Conservation (phyloP, 2,329 filamentous ascomycete genomes). For the Penicillium hordei region DNA sequence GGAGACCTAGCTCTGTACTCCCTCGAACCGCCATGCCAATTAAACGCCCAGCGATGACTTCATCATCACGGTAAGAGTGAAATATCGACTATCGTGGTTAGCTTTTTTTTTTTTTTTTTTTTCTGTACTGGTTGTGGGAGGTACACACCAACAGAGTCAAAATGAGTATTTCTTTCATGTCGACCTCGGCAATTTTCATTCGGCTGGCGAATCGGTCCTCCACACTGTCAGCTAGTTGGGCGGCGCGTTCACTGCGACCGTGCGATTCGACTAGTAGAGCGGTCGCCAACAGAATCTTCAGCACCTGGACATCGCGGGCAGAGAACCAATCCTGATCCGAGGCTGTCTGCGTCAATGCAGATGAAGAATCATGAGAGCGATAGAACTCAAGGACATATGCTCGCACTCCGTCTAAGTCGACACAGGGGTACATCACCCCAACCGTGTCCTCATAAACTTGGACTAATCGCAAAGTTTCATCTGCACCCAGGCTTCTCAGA, state of each 20-base stretch:
- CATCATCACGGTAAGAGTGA: slow-evolving; percentile 49
- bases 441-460: slow-evolving; percentile 81
- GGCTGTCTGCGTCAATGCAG: not conserved
- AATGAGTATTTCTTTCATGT: slow-evolving; percentile 41
- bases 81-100: slow-evolving; percentile 34
- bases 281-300: slow-evolving; percentile 79
- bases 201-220: slow-evolving; percentile 37
- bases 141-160: slow-evolving; percentile 30
- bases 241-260: slow-evolving; percentile 65
- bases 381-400: slow-evolving; percentile 37
- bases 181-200: slow-evolving; percentile 38
- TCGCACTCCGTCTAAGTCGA: slow-evolving; percentile 70
- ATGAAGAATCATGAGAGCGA: slow-evolving; percentile 9
- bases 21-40: slow-evolving; percentile 51
- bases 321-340: slow-evolving; percentile 39
- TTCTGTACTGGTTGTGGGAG: too few relatives aligned
- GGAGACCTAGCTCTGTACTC: slow-evolving; percentile 51
- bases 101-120: not conserved
- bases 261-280: slow-evolving; percentile 72
- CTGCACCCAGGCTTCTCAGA: slow-evolving; percentile 68
- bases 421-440: slow-evolving; percentile 82
- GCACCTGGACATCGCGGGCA: slow-evolving; percentile 58
- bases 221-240: slow-evolving; percentile 35
- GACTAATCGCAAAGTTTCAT: slow-evolving; percentile 75
- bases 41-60: slow-evolving; percentile 51